These are phyloP conservation scores for Lenwebbia sp. DNA, from an alignment of 345 rosid genomes.

Conservation along the genomic window DNA sequence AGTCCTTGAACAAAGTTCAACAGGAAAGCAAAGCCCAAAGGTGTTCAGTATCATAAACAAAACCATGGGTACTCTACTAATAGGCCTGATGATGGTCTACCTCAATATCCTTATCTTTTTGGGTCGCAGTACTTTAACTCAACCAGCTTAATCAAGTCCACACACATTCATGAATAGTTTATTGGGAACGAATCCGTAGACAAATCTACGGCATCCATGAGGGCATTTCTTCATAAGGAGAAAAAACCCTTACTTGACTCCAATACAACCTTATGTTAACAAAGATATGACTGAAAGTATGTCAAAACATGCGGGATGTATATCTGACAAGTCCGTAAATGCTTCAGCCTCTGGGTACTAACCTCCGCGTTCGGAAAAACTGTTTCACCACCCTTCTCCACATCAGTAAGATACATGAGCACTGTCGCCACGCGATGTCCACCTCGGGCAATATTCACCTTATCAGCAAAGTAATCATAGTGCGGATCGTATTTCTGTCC, in stretches of 20 bases:
- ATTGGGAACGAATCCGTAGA: neutral
- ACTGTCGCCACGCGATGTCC: constrained; percentile 90
- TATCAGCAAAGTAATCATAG: constrained; percentile 80
- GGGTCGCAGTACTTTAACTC: neutral
- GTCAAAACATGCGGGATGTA: neutral
- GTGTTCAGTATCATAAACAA: neutral
- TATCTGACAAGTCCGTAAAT: neutral
- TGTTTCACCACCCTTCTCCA: constrained; percentile 90
- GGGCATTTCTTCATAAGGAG: neutral
- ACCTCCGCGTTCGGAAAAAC: constrained; percentile 91
- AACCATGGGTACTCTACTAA: neutral
- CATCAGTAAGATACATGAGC: constrained; percentile 84
- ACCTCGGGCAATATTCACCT: constrained; percentile 86
- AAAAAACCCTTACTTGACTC: neutral
- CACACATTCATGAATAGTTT: neutral
- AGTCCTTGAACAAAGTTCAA: neutral
- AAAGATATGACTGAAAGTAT: neutral
- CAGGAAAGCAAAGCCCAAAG: neutral
- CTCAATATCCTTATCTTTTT: neutral
- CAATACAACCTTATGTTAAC: neutral
- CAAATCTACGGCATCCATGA: neutral
- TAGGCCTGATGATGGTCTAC: neutral
- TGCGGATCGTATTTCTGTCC: constrained; percentile 94
- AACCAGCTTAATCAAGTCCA: neutral
- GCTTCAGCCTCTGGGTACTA: constrained; percentile 4